Evolutionary conservation across 192 early-diverging fungal species (phyloP).

Genomic region (Podila horticola): DNA sequence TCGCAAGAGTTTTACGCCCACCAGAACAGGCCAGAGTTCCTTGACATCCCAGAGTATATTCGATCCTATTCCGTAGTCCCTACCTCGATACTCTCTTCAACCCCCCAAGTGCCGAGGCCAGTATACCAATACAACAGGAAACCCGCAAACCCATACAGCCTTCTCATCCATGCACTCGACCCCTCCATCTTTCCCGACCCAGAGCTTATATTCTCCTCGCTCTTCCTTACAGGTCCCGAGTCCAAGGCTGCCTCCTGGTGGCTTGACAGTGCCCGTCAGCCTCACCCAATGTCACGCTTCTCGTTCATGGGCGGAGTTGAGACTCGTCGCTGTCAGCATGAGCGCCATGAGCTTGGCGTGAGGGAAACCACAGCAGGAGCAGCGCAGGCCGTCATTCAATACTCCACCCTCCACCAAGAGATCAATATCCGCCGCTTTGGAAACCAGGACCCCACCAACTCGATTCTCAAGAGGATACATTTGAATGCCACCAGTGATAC

Average conservation of each 20-base stretch:
- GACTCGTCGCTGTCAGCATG: conserved; percentile 8
- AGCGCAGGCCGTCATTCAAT: conserved; percentile 39
- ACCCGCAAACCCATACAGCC: conserved; percentile 33
- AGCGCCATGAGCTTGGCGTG: not conserved
- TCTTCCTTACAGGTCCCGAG: conserved; percentile 39
- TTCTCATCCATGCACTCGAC: conserved; percentile 35
- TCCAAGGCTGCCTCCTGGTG: conserved; percentile 59
- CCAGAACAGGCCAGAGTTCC: not conserved
- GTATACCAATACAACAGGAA: not conserved
- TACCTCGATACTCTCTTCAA: conserved; percentile 1
- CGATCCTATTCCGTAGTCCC: conserved; percentile 26
- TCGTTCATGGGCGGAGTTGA: conserved; percentile 72
- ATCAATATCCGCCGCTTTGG: conserved; percentile 19
- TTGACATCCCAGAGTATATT: conserved; percentile 28
- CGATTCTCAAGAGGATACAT: conserved; percentile 23
- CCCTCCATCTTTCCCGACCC: conserved; percentile 39
- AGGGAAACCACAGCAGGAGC: not conserved
- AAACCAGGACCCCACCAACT: not conserved
- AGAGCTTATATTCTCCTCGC: conserved; percentile 51
- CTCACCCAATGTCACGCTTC: conserved; percentile 61
- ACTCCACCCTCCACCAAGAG: conserved; percentile 44
- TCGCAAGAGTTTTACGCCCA: conserved; percentile 53
- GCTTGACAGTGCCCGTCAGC: conserved; percentile 72
- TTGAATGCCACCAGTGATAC: conserved; percentile 3
- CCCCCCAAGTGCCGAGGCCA: not conserved